These are phyloP conservation scores for Exophiala phaeomuriformis DNA, from an alignment of 2,329 filamentous ascomycete genomes.

Conservation along the genomic window DNA sequence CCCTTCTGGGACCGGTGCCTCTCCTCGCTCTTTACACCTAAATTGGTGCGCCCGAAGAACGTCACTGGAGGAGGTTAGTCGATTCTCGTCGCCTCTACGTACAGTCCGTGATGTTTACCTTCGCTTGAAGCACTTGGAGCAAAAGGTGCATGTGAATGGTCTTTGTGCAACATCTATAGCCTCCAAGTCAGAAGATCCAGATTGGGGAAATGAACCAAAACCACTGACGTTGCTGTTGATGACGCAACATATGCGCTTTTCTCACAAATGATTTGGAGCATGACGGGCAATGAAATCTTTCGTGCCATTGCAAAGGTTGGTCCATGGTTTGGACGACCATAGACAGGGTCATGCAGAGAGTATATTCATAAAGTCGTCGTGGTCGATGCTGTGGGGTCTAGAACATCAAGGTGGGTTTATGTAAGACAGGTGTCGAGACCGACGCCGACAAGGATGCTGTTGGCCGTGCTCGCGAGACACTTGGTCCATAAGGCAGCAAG, in stretches of 20 bases:
- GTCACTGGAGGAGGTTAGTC: conserved; percentile 13
- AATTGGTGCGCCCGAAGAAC: conserved; percentile 24
- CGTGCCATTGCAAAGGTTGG: conserved; percentile 9
- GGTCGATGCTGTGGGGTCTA: background rate
- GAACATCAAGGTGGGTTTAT: background rate
- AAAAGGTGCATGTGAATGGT: conserved; percentile 22
- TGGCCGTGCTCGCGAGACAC: background rate
- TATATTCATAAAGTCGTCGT: background rate
- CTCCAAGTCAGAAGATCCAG: background rate
- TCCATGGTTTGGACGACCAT: conserved; percentile 7
- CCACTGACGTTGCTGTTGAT: conserved; percentile 23
- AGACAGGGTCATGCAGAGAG: background rate
- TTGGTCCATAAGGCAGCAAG: background rate
- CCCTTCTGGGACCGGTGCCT: conserved; percentile 21
- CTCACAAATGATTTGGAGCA: conserved; percentile 19
- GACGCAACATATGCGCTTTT: conserved; percentile 24
- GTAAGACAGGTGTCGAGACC: background rate
- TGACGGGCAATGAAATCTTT: conserved; percentile 17
- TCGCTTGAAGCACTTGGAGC: conserved; percentile 24
- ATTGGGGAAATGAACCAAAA: background rate
- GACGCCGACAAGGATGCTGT: background rate
- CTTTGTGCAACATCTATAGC: conserved; percentile 18
- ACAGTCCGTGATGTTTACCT: conserved; percentile 7
- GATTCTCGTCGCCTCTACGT: background rate
- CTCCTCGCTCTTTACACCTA: conserved; percentile 23